These are phyloP conservation scores for Cystobasidiaceae sp. DNA, from an alignment of 1,284 basidiomycete species.

Conservation along the genomic window DNA sequence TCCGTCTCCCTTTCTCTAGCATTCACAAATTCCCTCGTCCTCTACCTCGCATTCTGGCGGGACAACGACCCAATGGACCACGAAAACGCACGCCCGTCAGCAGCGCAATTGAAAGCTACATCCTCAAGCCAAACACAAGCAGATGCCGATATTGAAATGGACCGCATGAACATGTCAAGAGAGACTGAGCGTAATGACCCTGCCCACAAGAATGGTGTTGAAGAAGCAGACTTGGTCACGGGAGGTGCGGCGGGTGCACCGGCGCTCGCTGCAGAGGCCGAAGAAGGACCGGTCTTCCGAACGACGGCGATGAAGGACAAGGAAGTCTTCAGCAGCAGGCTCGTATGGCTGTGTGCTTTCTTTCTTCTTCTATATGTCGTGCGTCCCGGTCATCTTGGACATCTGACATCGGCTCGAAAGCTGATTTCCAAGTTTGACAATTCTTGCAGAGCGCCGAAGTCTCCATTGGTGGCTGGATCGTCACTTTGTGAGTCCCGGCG, in stretches of 20 bases:
- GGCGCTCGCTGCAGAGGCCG: background rate
- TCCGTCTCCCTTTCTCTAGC: constrained; percentile 13
- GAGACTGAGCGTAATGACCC: background rate
- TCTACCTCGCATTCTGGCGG: constrained; percentile 13
- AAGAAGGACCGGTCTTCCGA: background rate
- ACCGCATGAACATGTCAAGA: background rate
- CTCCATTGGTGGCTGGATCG: constrained; percentile 32
- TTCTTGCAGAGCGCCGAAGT: constrained; percentile 11
- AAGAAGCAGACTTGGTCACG: constrained; percentile 2
- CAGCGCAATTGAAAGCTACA: too few species aligned
- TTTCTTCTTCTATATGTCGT: constrained; percentile 27
- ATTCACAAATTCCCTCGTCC: constrained; percentile 8
- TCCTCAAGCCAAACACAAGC: too few species aligned
- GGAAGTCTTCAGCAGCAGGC: constrained; percentile 9
- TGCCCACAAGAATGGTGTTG: background rate
- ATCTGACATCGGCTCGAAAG: background rate
- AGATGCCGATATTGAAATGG: too few species aligned
- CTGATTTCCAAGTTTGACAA: background rate
- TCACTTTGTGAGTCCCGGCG: background rate
- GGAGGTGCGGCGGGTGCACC: background rate
- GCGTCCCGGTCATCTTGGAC: background rate
- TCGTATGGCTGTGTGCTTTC: constrained; percentile 9
- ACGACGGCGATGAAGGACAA: constrained; percentile 8
- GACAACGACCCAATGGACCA: constrained; percentile 7
- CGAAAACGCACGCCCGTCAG: background rate